Percentiles rank a stretch among this genome's conserved stretches.
These are phyloP conservation scores for Fusarium foetens DNA, from an alignment of 2,329 filamentous ascomycete genomes.

Conservation along the genomic window DNA sequence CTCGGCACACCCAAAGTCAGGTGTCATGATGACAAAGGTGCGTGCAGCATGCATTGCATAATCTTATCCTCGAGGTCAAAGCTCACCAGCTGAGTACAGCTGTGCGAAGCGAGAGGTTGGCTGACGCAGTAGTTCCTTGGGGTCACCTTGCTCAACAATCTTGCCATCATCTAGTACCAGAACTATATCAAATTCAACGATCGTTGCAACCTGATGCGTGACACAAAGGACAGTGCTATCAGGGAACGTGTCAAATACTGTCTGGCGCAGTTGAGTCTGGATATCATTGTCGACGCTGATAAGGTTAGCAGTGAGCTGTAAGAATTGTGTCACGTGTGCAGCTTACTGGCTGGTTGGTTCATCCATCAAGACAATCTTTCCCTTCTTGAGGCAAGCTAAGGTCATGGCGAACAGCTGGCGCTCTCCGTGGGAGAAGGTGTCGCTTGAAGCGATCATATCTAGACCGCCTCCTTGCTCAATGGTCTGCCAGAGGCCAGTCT, in stretches of 20 bases:
- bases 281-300: not conserved
- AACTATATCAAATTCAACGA: not conserved
- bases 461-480: not conserved
- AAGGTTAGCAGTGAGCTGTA: not conserved
- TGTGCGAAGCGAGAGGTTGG: not conserved
- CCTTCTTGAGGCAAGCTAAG: not conserved
- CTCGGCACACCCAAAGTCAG: too few relatives aligned
- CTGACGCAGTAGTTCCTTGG: not conserved
- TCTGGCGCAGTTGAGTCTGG: not conserved
- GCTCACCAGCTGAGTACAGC: not conserved
- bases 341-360: conserved; percentile 2
- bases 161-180: not conserved
- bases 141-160: not conserved
- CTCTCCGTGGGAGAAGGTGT: not conserved
- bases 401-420: not conserved
- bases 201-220: not conserved
- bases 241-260: not conserved
- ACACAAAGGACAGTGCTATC: not conserved
- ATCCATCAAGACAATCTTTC: not conserved
- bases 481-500: not conserved
- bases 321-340: not conserved
- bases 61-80: not conserved
- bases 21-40: not conserved
- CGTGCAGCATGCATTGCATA: not conserved
- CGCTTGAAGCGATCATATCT: not conserved